A percentile compares a stretch with the other conserved stretches of the same genome.
Conservation (phyloP, 805 yeast species). For the Kuraishia cidri region DNA sequence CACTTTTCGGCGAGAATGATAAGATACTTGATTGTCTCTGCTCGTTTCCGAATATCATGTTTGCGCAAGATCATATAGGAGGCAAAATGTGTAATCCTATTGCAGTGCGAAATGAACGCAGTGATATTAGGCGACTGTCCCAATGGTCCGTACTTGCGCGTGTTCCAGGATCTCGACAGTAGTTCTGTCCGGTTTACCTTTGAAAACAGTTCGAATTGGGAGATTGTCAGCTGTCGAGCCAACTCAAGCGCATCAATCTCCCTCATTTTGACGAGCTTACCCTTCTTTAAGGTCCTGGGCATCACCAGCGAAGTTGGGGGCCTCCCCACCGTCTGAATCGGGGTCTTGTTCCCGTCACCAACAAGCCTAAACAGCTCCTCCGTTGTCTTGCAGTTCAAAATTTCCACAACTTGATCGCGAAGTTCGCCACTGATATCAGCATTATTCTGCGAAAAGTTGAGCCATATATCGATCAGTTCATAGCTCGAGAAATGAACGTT, state of each 20-base stretch:
- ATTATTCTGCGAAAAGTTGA: not conserved
- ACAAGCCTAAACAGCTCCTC: not conserved
- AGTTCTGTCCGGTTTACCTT: slow-evolving; percentile 66
- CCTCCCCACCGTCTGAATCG: not conserved
- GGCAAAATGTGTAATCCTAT: slow-evolving; percentile 74
- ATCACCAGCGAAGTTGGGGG: slow-evolving; percentile 8
- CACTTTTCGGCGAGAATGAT: slow-evolving; percentile 76
- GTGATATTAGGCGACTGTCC: slow-evolving; percentile 49
- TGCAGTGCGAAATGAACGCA: slow-evolving; percentile 64
- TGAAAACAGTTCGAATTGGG: slow-evolving; percentile 63
- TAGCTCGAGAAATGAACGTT: slow-evolving; percentile 45
- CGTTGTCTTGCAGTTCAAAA: not conserved
- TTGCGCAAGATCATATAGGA: slow-evolving; percentile 65
- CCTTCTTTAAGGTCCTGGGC: slow-evolving; percentile 10
- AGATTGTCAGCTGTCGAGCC: slow-evolving; percentile 79
- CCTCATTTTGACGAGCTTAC: slow-evolving; percentile 35
- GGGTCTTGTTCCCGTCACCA: not conserved
- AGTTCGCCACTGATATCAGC: not conserved
- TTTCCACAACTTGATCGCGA: not conserved
- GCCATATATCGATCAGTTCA: slow-evolving; percentile 22
- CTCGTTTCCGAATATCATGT: slow-evolving; percentile 57
- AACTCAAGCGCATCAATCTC: slow-evolving; percentile 70
- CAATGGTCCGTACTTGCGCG: slow-evolving; percentile 42
- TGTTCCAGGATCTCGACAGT: slow-evolving; percentile 69
- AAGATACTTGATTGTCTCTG: slow-evolving; percentile 59